phyloP scores from a whole-genome alignment of 208 protist genomes.

The Herpetomonas muscarum region DNA sequence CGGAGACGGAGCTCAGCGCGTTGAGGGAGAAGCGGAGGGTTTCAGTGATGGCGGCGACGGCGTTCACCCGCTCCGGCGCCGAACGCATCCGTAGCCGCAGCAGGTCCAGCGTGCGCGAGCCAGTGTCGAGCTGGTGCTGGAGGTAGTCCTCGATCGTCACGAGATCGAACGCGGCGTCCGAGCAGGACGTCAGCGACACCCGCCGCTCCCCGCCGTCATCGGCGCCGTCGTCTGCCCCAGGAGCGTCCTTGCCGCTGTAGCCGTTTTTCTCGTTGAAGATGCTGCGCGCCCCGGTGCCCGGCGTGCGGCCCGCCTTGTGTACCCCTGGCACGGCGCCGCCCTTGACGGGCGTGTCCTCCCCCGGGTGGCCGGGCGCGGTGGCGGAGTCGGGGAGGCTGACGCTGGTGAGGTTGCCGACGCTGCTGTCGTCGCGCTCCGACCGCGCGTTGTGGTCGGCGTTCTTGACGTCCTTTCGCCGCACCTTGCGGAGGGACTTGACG shows the following conservation, averaged over 20 bases:
- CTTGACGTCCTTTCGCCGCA: slow-evolving; percentile 38
- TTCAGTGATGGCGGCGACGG: slow-evolving; percentile 12
- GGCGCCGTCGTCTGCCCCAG: no score
- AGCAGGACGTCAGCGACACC: not conserved
- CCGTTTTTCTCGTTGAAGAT: not conserved
- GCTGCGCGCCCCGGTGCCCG: no score
- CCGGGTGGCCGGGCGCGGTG: no score
- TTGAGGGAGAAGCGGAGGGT: slow-evolving; percentile 44
- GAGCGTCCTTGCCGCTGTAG: not conserved
- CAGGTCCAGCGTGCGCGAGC: slow-evolving; percentile 15
- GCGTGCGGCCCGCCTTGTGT: no score
- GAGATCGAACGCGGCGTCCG: not conserved
- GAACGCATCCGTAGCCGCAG: slow-evolving; percentile 14
- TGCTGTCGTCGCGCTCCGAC: slow-evolving; percentile 3
- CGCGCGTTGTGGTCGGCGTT: slow-evolving; percentile 13
- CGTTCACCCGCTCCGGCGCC: slow-evolving; percentile 18
- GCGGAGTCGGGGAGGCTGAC: not conserved
- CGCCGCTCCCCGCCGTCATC: not conserved
- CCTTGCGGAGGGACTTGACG: slow-evolving; percentile 35
- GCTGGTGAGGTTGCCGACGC: not conserved
- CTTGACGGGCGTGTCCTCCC: no score
- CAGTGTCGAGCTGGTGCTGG: slow-evolving; percentile 1
- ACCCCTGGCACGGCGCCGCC: no score
- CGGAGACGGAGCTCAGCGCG: slow-evolving; percentile 20
- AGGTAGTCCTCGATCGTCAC: slow-evolving; percentile 6